A percentile compares a stretch with the other conserved stretches of the same genome.
phyloP scores from a whole-genome alignment of 805 yeast species.

The Helenozyma baotianmanensis region DNA sequence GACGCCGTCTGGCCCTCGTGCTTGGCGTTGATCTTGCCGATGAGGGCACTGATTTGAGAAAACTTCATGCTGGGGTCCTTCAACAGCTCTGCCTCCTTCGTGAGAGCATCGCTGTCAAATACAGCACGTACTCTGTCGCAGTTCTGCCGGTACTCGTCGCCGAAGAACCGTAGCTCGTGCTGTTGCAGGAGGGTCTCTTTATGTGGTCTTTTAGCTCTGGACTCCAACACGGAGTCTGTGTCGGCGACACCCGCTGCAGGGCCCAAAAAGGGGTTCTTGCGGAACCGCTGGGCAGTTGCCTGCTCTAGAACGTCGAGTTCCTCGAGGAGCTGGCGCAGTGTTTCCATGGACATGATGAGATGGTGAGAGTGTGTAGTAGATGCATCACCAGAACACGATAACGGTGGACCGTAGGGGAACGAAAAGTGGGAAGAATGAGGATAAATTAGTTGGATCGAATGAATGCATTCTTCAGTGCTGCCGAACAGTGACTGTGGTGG shows the following conservation, averaged over 20 bases:
- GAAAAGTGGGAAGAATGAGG: too few species aligned
- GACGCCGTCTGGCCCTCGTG: conserved; percentile 14
- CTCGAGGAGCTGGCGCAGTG: conserved; percentile 40
- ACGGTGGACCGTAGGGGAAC: too few species aligned
- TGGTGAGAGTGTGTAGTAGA: neutral
- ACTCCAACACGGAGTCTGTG: conserved; percentile 9
- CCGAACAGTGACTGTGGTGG: too few species aligned
- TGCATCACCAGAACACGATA: too few species aligned
- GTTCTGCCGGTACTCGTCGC: conserved; percentile 38
- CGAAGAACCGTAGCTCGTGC: conserved; percentile 58
- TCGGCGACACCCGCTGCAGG: conserved; percentile 14
- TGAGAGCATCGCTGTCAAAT: conserved; percentile 3
- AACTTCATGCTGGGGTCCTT: conserved; percentile 26
- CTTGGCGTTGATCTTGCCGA: conserved; percentile 24
- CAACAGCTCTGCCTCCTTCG: conserved; percentile 8
- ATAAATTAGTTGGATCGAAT: too few species aligned
- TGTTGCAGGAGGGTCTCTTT: conserved; percentile 57
- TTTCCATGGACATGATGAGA: conserved; percentile 22
- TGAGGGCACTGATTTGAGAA: conserved; percentile 20
- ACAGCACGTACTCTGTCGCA: conserved; percentile 6
- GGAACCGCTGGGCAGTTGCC: conserved; percentile 59
- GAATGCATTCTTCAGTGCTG: too few species aligned
- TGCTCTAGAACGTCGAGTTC: conserved; percentile 70
- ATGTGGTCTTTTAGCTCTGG: conserved; percentile 35
- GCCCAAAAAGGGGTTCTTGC: conserved; percentile 55